phyloP scores from a whole-genome alignment of 225 moss, liverwort and hornwort species.

The Takakia lepidozioides region DNA sequence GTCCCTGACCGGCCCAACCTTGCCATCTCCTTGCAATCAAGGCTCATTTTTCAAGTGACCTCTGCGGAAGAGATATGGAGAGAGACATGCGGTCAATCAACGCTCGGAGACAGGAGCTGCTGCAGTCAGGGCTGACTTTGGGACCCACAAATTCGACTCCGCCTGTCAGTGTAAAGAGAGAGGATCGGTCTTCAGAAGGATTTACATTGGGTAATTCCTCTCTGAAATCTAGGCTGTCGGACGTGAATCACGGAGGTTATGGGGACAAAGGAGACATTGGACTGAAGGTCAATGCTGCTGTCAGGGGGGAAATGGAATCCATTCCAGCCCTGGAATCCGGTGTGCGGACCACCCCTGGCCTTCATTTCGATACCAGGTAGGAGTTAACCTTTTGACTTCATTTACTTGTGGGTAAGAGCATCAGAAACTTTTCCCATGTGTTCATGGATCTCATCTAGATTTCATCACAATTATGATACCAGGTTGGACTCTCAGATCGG shows the following conservation, averaged over 20 bases:
- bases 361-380: constrained; percentile 7
- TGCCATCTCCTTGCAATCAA: too few relatives aligned
- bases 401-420: neutral
- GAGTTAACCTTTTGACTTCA: neutral
- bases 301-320: constrained; percentile 5
- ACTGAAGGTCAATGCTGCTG: constrained; percentile 2
- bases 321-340: constrained; percentile 1
- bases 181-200: neutral
- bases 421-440: neutral
- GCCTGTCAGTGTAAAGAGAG: constrained; percentile 3
- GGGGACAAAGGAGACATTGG: constrained; percentile 4
- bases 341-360: neutral
- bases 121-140: constrained; percentile 8
- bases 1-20: too few relatives aligned
- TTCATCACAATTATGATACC: neutral
- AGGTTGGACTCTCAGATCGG: too few relatives aligned
- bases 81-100: neutral
- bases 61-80: too few relatives aligned
- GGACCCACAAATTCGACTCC: constrained; percentile 3
- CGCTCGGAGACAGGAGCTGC: constrained; percentile 7
- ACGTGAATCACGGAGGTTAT: constrained; percentile 1
- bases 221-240: constrained; percentile 1
- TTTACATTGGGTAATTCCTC: constrained; percentile 1
- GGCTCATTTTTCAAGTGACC: too few relatives aligned
- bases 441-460: neutral